These are phyloP conservation scores for Alternaria viburni DNA, from an alignment of 2,329 filamentous ascomycete species.

Conservation along the genomic window DNA sequence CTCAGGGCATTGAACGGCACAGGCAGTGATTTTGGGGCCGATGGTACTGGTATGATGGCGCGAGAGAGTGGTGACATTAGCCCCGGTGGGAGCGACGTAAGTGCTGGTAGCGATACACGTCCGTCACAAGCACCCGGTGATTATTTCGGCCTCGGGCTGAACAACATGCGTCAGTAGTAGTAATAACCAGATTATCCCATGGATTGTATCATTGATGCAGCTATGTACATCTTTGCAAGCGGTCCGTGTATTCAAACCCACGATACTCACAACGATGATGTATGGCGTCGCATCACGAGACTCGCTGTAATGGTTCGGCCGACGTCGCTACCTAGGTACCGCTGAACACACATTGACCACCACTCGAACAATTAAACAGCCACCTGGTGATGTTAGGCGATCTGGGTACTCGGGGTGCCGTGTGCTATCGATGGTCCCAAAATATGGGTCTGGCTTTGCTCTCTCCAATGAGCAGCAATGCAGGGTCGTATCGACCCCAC, in stretches of 20 bases:
- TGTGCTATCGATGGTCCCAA: background rate
- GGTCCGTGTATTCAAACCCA: background rate
- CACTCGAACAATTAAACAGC: background rate
- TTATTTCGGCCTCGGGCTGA: constrained; percentile 31
- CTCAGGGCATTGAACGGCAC: background rate
- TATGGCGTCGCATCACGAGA: background rate
- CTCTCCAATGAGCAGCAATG: background rate
- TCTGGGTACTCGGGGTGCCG: background rate
- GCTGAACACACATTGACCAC: background rate
- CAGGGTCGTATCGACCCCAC: constrained; percentile 10
- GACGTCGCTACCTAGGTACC: background rate
- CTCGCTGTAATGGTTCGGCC: background rate
- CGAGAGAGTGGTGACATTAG: constrained; percentile 25
- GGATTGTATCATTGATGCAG: background rate
- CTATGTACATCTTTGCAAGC: background rate
- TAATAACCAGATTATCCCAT: background rate
- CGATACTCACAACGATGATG: background rate
- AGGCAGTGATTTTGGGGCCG: background rate
- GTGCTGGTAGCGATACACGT: constrained; percentile 18
- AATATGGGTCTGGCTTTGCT: background rate
- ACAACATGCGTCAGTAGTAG: constrained; percentile 3
- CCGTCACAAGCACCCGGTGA: constrained; percentile 17
- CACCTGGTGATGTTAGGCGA: background rate
- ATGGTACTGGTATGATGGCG: constrained; percentile 8
- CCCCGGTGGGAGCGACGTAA: constrained; percentile 18